Evolutionary conservation across 2,329 filamentous ascomycete genomes (phyloP), one percentile per base, ranked within the genome.

Genomic region (Waltergamsia citrina): DNA sequence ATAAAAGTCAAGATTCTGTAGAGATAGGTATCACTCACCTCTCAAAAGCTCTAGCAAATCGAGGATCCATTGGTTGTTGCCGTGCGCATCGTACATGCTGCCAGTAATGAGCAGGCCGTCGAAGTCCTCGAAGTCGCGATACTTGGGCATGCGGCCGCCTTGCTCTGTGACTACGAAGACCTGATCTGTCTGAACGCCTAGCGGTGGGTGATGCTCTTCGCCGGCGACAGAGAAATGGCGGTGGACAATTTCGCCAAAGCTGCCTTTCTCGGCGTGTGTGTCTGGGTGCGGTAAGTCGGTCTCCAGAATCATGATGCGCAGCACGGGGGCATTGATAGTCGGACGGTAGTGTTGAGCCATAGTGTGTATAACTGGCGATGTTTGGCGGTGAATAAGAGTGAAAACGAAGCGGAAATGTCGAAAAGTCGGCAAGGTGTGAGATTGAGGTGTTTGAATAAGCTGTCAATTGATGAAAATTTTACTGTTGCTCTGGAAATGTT

Each of bases 91-190:
- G 51, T 75, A 68, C 56, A 71, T 76, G 71, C 62, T 65, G 3
- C 85, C 85, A 2, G 79, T 82, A 33, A 90, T 67, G 23, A 92
- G 56, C n/a, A 92, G 59, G 1, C 78, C 84, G 58, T 90, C 80
- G 19, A 85, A 67, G 10, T 72, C 62, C 1, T 81, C 71, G 24
- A 76, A 65, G 6, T 73, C 69, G 2, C 62, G 54, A 4, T 54
- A 50, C 4, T 52, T 54, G 0, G 69, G 69, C 14, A 74, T 60
- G 8, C 56, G 52, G 4, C 67, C 66, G 9, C 62, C 59, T 22
- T 62, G 45, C 8, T 67, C 62, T 8, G 66, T 56, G 5, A 77
- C 69, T 5, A 77, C 62, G 42, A 69, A 76, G 24, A 66, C 56
- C 47, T 70, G 68, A 17, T 67, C 60, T 2, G 69, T 73, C 45